A percentile compares a stretch with the other conserved stretches of the same genome.
Evolutionary conservation across 2,329 filamentous ascomycete genomes (phyloP).

Genomic region (Scedosporium aurantiacum): DNA sequence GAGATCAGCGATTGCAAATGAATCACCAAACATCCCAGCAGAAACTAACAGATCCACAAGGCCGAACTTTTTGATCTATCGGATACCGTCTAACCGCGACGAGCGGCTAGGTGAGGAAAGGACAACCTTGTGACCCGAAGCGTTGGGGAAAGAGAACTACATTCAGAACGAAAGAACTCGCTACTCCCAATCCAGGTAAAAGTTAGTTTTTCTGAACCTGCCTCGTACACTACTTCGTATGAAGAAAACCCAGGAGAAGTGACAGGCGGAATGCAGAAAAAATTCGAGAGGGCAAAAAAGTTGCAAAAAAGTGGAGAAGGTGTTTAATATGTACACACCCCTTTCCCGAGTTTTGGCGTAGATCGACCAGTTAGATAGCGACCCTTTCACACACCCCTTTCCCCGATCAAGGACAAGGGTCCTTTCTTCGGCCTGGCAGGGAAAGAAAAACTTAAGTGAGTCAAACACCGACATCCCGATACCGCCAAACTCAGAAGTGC

Average conservation of each 20-base stretch:
- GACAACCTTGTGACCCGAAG: no score
- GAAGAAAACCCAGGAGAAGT: background rate
- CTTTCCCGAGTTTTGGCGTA: background rate
- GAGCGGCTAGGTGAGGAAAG: no score
- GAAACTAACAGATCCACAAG: no score
- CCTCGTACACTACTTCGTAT: background rate
- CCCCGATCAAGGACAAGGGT: background rate
- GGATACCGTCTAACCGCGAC: no score
- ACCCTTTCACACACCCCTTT: background rate
- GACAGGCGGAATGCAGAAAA: background rate
- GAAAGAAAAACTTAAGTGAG: background rate
- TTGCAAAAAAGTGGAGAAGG: background rate
- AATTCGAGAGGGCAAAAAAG: background rate
- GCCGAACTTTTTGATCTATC: no score
- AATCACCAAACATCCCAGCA: no score
- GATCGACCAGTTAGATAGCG: background rate
- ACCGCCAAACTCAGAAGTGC: background rate
- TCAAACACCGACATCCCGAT: background rate
- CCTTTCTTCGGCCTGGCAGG: background rate
- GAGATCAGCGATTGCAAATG: no score
- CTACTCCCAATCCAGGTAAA: background rate
- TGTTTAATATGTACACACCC: background rate
- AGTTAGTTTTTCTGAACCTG: background rate
- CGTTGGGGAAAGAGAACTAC: background rate
- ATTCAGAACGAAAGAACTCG: background rate